Conservation (phyloP, 2,329 filamentous ascomycete species). For the Fusarium devonianum region DNA sequence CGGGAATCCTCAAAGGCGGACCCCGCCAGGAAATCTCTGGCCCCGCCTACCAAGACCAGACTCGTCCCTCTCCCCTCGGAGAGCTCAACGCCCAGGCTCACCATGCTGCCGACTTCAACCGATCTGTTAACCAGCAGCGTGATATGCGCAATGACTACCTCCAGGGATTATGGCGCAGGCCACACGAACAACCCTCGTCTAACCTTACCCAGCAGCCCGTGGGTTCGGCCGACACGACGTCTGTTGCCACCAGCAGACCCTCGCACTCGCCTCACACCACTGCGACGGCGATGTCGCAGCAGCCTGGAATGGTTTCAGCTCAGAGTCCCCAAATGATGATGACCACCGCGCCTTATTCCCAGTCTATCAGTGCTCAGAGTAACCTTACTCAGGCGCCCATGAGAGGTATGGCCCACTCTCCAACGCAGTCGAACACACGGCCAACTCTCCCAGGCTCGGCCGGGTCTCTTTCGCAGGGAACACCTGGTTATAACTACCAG, state of each 20-base stretch:
- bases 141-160: conserved; percentile 81
- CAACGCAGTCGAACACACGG: conserved; percentile 69
- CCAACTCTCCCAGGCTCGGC: conserved; percentile 66
- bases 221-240: conserved; percentile 50
- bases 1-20: conserved; percentile 76
- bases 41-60: conserved; percentile 86
- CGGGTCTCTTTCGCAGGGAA: conserved; percentile 58
- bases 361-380: conserved; percentile 74
- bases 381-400: conserved; percentile 76
- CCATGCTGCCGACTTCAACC: conserved; percentile 90
- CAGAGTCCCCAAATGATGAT: conserved; percentile 73
- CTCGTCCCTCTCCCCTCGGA: conserved; percentile 74
- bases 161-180: conserved; percentile 80
- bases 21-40: conserved; percentile 90
- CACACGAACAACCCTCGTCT: conserved; percentile 76
- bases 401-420: conserved; percentile 66
- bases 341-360: conserved; percentile 71
- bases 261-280: conserved; percentile 66
- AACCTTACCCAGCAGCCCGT: conserved; percentile 57
- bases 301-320: conserved; percentile 65
- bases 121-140: conserved; percentile 80
- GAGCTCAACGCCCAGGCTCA: conserved; percentile 88
- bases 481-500: conserved; percentile 69
- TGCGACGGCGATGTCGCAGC: conserved; percentile 62
- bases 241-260: conserved; percentile 59